Evolutionary conservation across 2,329 filamentous ascomycete genomes (phyloP).

Genomic region (Clonostachys rosea): DNA sequence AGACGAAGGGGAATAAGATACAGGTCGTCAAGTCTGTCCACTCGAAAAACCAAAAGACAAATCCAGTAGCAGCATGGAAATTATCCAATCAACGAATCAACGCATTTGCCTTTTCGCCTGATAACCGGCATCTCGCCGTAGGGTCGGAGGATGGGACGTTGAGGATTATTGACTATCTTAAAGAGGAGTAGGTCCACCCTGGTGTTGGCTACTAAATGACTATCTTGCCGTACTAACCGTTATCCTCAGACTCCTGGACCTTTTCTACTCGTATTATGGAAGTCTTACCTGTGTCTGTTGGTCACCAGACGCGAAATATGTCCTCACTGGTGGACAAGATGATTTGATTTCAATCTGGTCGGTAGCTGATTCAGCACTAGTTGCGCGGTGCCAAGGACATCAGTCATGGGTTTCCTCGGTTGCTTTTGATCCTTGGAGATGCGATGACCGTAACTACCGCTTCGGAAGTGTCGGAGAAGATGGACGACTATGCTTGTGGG

Average conservation of each 20-base stretch:
- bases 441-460: slow-evolving; percentile 90
- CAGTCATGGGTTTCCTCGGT: slow-evolving; percentile 93
- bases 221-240: neutral
- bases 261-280: slow-evolving; percentile 91
- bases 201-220: neutral
- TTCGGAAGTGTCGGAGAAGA: slow-evolving; percentile 97
- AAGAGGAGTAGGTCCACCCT: slow-evolving; percentile 66
- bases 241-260: slow-evolving; percentile 64
- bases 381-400: slow-evolving; percentile 91
- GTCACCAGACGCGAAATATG: slow-evolving; percentile 95
- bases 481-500: slow-evolving; percentile 86
- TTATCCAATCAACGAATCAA: slow-evolving; percentile 88
- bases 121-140: slow-evolving; percentile 80
- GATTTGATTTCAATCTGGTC: slow-evolving; percentile 97
- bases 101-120: slow-evolving; percentile 87
- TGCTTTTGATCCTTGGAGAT: slow-evolving; percentile 95
- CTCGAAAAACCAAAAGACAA: slow-evolving; percentile 88
- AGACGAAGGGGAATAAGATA: slow-evolving; percentile 40
- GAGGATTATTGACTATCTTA: slow-evolving; percentile 85
- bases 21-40: slow-evolving; percentile 87
- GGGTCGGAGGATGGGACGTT: slow-evolving; percentile 89
- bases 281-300: slow-evolving; percentile 91
- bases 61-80: slow-evolving; percentile 91
- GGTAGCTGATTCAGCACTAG: slow-evolving; percentile 73
- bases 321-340: slow-evolving; percentile 92